Percentiles rank a stretch among this genome's conserved stretches.
Conservation (phyloP, 176 grass and related monocot genomes). For the Eremochloa ophiuroides region DNA sequence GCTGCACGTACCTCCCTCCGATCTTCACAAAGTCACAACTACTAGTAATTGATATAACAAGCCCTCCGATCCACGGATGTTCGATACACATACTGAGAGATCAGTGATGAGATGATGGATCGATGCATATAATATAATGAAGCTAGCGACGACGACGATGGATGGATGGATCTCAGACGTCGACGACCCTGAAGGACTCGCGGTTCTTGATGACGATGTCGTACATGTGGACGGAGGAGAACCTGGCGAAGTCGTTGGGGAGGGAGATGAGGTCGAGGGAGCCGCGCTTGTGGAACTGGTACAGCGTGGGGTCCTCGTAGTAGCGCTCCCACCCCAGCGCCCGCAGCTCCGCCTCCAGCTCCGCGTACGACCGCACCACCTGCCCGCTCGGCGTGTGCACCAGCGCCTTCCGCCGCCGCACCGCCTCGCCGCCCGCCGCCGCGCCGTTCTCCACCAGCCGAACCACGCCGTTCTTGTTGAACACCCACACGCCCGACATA, state of each 20-base stretch:
- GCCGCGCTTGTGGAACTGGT: constrained; percentile 85
- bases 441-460: constrained; percentile 61
- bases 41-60: too few species aligned
- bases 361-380: constrained; percentile 63
- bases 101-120: too few species aligned
- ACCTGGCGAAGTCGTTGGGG: constrained; percentile 62
- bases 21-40: too few species aligned
- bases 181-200: constrained; percentile 68
- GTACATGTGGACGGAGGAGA: constrained; percentile 91
- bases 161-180: too few species aligned
- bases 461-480: constrained; percentile 71
- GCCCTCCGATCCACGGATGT: too few species aligned
- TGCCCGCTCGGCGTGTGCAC: constrained; percentile 63
- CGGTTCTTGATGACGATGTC: constrained; percentile 90
- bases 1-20: too few species aligned
- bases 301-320: constrained; percentile 61
- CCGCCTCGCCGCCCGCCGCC: constrained; percentile 20
- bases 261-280: constrained; percentile 81
- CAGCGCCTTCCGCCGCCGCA: constrained; percentile 46
- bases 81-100: too few species aligned
- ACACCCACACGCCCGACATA: constrained; percentile 93
- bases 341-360: constrained; percentile 54
- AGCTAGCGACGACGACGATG: too few species aligned
- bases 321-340: constrained; percentile 86
- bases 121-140: too few species aligned